Base-by-base conservation (phyloP, 2,329 filamentous ascomycete species). In the Colletotrichum tamarilloi region DNA sequence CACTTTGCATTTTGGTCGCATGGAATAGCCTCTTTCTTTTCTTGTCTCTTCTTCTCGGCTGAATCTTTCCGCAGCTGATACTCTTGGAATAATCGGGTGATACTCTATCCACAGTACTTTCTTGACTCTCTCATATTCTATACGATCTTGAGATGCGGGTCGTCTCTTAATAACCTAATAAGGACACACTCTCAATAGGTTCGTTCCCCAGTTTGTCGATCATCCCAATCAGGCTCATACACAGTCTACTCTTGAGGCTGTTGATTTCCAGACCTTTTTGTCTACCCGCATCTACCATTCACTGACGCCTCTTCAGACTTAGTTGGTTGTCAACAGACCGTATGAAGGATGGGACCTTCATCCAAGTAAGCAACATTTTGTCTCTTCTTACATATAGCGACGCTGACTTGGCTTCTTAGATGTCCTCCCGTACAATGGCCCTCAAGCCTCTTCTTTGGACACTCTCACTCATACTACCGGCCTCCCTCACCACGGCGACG, bases 341-440 rank as follows among this genome's bases (percentile, higher is more conserved):
- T 68, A 76, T 75, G 74, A 76, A 75, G 69, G 73, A 76, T 76
- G 74, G 74, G 74, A 76, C 59, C 68, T 68, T 67, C 55, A 70
- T 55, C 57, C 68, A 76, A 67, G 74, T 74, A 71, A 30, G 28
- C 16, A 26, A 46, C 22, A 19, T 19, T 3, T 19, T 14, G 14
- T 46, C 26, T 14, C 9, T 35, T 35, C 42, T 49, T 49, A 19
- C 35, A 22, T 28, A 12, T 30, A 28, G 56, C 3, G 19, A 22
- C 26, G 42, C 58, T 75, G 53, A 75, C 62, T n/a, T 42, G 26
- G 12, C 11, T 46, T 11, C 30, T 57, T 70, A 85, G 85, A 87
- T 85, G 82, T 82, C 80, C 78, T 77, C 78, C 76, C 77, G 79
- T 82, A 86, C 81, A 80, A 86, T 87, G 85, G 83, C 83, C 78